Base-by-base conservation (phyloP, 495 filamentous ascomycete genomes). In the Penicillium chermesinum region DNA sequence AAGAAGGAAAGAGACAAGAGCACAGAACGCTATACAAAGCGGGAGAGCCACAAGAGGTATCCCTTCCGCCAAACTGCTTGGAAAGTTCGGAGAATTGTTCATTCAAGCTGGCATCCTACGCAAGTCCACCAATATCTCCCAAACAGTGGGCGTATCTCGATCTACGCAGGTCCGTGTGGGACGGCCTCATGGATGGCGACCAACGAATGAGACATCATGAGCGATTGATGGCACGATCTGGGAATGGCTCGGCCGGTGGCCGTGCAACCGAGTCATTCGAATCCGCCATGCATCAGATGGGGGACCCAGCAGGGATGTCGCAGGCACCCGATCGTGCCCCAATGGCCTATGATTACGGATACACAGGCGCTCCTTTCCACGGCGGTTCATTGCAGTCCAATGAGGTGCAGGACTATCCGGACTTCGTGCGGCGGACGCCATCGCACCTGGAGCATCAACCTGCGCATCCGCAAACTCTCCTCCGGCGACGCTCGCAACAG, bases 201-300 rank as follows among this genome's bases (percentile, higher is more conserved):
- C 78, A 75, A 64, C 76, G 81, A 66, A 62, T 61, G 58, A 82
- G 85, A 78, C 84, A 82, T 69, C 78, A 86, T 76, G 84, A 86
- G 58, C 72, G 49, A 16, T 58, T 51, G 43, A 63, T 57, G 54
- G 54, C 50, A 37, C 47, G 53, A 51, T 59, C 59, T 32, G 42
- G 53, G 37, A 54, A 59, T 57, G 46, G 36, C n/a, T 36, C 62
- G 25, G 46, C 50, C 43, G 36, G 55, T 47, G 49, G 55, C 49
- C 60, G 58, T 53, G 52, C 50, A 49, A 49, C 63, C 46, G 64
- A 69, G 46, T 58, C 59, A 27, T 70, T 69, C 52, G 61, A 70
- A 43, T 57, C 68, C 48, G 37, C 64, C 51, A 64, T 55, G 49
- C 54, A 64, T 41, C 62, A 63, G 64, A 67, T 67, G 66, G 67